Evolutionary conservation across 768 basidiomycete genomes (phyloP).

Genomic region (Scleroderma bovista): DNA sequence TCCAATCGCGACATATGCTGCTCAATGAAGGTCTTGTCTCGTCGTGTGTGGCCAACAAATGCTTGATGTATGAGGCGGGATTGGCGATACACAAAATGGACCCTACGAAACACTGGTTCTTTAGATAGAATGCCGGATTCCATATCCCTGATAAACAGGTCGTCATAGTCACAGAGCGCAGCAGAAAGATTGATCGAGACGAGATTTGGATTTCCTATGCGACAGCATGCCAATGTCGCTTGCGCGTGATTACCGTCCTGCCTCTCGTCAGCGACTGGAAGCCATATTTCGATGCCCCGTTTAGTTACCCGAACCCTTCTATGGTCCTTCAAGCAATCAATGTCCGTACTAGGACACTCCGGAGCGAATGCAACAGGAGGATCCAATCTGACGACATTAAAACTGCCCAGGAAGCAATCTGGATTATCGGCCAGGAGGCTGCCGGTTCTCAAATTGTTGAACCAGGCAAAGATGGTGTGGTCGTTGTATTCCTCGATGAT

Average conservation of each 20-base stretch:
- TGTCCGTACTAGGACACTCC: background rate
- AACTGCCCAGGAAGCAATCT: background rate
- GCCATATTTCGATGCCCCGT: background rate
- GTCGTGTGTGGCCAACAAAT: no score
- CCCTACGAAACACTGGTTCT: background rate
- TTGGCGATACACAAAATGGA: background rate
- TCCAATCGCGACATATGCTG: no score
- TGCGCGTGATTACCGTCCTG: background rate
- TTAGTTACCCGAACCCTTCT: background rate
- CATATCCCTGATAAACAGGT: background rate
- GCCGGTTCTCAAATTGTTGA: background rate
- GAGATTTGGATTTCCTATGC: background rate
- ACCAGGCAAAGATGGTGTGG: constrained; percentile 4
- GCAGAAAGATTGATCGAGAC: background rate
- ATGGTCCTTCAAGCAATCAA: background rate
- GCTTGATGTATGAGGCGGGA: no score
- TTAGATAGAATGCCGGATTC: background rate
- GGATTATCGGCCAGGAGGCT: background rate
- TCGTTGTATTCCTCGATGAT: background rate
- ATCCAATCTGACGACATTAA: background rate
- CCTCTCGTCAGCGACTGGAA: background rate
- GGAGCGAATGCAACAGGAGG: background rate
- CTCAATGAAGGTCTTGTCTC: no score
- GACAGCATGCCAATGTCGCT: background rate
- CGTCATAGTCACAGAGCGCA: background rate